Percentiles rank a stretch among this genome's conserved stretches.
Evolutionary conservation across 345 rosid species (phyloP).

Genomic region (Brassica carinata): DNA sequence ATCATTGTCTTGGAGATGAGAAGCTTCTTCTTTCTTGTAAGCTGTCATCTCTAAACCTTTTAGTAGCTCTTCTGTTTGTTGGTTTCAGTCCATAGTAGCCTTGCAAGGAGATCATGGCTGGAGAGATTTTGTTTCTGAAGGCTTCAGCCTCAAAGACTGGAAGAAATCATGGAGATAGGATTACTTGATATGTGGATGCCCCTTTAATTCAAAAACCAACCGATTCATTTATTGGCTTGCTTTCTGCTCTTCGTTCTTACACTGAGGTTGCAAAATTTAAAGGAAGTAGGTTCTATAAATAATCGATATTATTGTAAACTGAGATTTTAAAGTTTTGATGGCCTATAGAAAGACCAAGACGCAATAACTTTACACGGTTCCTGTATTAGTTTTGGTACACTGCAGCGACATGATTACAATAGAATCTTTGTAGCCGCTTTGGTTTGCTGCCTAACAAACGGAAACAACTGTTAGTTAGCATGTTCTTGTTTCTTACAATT

Average conservation of each 20-base stretch:
- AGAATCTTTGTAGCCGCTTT: not conserved
- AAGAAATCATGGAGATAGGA: too few relatives aligned
- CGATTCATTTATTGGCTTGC: not conserved
- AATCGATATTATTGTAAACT: not conserved
- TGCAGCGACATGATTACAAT: not conserved
- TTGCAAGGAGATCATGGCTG: constrained; percentile 38
- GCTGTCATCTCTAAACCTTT: constrained; percentile 55
- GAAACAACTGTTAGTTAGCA: not conserved
- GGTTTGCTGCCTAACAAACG: not conserved
- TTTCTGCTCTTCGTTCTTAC: not conserved
- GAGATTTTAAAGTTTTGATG: too few relatives aligned
- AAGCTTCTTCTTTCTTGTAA: constrained; percentile 39
- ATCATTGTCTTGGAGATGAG: constrained; percentile 42
- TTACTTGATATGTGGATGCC: not conserved
- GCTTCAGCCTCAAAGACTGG: too few relatives aligned
- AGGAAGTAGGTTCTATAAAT: not conserved
- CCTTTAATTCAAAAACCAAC: not conserved
- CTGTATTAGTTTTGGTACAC: not conserved
- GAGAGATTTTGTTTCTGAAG: too few relatives aligned
- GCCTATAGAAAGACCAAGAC: too few relatives aligned
- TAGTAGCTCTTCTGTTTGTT: constrained; percentile 33
- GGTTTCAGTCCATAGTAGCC: constrained; percentile 72
- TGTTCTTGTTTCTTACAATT: not conserved
- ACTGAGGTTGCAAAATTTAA: not conserved
- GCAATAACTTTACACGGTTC: too few relatives aligned